Evolutionary conservation across 1,139 yeast species (phyloP).

Genomic region (Candida labiduridarum): DNA sequence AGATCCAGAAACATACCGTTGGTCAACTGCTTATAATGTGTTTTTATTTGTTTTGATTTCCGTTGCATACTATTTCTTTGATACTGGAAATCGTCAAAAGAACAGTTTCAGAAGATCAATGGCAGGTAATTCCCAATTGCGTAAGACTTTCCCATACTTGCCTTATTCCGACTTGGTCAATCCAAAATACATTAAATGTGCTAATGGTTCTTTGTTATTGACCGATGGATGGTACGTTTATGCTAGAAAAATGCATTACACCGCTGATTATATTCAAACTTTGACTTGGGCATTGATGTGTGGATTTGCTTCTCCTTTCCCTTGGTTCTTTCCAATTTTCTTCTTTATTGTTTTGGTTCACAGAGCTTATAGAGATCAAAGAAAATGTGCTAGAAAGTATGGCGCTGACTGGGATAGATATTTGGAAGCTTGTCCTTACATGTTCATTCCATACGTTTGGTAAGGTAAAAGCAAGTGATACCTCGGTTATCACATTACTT

Average conservation of each 20-base stretch:
- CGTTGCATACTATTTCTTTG: slow-evolving; percentile 86
- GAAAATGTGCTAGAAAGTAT: slow-evolving; percentile 82
- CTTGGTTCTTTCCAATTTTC: slow-evolving; percentile 94
- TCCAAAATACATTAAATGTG: slow-evolving; percentile 83
- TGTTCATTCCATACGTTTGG: slow-evolving; percentile 85
- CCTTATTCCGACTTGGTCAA: slow-evolving; percentile 80
- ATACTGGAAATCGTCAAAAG: slow-evolving; percentile 94
- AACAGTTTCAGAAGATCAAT: slow-evolving; percentile 86
- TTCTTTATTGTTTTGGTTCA: slow-evolving; percentile 85
- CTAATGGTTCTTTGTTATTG: slow-evolving; percentile 78
- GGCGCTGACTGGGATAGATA: slow-evolving; percentile 94
- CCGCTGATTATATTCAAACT: slow-evolving; percentile 90
- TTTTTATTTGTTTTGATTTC: slow-evolving; percentile 59
- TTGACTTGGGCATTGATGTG: slow-evolving; percentile 91
- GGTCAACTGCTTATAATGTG: slow-evolving; percentile 64
- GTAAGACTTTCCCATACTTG: slow-evolving; percentile 92
- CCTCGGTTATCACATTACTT: background rate
- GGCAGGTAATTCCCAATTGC: slow-evolving; percentile 72
- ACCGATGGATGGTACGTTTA: slow-evolving; percentile 93
- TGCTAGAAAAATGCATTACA: slow-evolving; percentile 93
- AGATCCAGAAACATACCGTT: slow-evolving; percentile 77
- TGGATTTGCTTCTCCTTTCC: slow-evolving; percentile 85
- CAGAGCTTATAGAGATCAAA: slow-evolving; percentile 84
- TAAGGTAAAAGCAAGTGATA: slow-evolving; percentile 24
- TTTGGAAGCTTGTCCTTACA: slow-evolving; percentile 83